A percentile compares a stretch with the other conserved stretches of the same genome.
Evolutionary conservation across 2,329 filamentous ascomycete species (phyloP).

Genomic region (Hypoxylon rubiginosum): DNA sequence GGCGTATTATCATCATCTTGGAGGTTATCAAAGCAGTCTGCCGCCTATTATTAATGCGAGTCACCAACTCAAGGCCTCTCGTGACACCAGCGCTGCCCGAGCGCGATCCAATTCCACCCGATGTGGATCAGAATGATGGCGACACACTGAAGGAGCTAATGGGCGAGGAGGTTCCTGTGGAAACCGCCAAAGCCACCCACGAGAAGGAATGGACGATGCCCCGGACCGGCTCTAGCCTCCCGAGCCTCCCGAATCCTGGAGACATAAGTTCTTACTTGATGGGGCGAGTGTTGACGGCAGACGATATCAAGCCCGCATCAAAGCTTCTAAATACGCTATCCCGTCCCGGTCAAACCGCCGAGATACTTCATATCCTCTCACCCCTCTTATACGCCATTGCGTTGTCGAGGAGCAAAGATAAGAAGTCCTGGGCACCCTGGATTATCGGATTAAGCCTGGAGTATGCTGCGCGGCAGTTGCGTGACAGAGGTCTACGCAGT

Average conservation of each 20-base stretch:
- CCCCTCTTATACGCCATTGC: conserved; percentile 89
- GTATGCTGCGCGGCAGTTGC: conserved; percentile 87
- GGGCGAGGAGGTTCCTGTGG: conserved; percentile 54
- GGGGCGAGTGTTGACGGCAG: conserved; percentile 90
- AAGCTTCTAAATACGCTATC: conserved; percentile 86
- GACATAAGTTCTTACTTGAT: conserved; percentile 91
- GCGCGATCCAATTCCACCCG: conserved; percentile 78
- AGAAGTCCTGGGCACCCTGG: conserved; percentile 93
- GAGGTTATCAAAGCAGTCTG: conserved; percentile 91
- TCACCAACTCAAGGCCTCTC: conserved; percentile 86
- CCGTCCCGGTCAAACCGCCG: conserved; percentile 80
- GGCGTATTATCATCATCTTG: conserved; percentile 87
- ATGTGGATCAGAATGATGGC: conserved; percentile 66
- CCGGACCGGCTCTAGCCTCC: conserved; percentile 88
- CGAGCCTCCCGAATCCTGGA: conserved; percentile 81
- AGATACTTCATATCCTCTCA: conserved; percentile 91
- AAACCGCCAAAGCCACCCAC: conserved; percentile 64
- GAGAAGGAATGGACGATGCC: conserved; percentile 88
- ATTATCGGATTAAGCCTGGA: conserved; percentile 87
- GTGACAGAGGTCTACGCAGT: conserved; percentile 80
- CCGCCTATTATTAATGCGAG: conserved; percentile 80
- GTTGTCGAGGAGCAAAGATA: conserved; percentile 79
- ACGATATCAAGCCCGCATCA: conserved; percentile 94
- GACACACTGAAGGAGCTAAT: conserved; percentile 52
- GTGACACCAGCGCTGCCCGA: conserved; percentile 88